These are phyloP conservation scores for Lupinus albus DNA, from an alignment of 306 rosid species.

Conservation along the genomic window DNA sequence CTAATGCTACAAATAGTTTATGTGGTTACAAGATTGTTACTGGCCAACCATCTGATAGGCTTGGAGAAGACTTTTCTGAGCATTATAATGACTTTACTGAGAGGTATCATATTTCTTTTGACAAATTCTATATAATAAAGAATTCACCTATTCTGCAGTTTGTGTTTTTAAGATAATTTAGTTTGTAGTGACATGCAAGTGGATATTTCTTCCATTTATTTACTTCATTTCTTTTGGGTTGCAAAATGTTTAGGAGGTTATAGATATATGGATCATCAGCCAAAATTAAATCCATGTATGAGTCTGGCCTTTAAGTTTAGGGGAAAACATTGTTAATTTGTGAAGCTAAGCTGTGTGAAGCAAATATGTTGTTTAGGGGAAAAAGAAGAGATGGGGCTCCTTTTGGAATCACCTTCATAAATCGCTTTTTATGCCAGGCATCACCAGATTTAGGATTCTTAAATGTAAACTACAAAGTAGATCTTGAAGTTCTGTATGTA, in stretches of 20 bases:
- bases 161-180: constrained; percentile 7
- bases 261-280: no score
- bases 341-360: constrained; percentile 16
- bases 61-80: constrained; percentile 95
- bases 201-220: not conserved
- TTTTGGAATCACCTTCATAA: not conserved
- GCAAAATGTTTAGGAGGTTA: not conserved
- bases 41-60: constrained; percentile 98
- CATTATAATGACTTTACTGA: constrained; percentile 74
- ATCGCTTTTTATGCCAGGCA: not conserved
- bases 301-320: no score
- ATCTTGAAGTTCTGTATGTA: constrained; percentile 6
- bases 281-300: no score
- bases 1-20: constrained; percentile 96
- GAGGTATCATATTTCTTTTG: constrained; percentile 56
- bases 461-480: not conserved
- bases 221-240: not conserved
- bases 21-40: constrained; percentile 97
- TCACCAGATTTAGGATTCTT: not conserved
- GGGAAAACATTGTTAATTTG: not conserved
- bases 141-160: constrained; percentile 11
- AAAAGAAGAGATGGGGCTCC: constrained; percentile 13
- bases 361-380: not conserved
- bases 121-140: constrained; percentile 1
- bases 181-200: constrained; percentile 31